Evolutionary conservation across 2,329 filamentous ascomycete species (phyloP).

Genomic region (Hortaea werneckii): DNA sequence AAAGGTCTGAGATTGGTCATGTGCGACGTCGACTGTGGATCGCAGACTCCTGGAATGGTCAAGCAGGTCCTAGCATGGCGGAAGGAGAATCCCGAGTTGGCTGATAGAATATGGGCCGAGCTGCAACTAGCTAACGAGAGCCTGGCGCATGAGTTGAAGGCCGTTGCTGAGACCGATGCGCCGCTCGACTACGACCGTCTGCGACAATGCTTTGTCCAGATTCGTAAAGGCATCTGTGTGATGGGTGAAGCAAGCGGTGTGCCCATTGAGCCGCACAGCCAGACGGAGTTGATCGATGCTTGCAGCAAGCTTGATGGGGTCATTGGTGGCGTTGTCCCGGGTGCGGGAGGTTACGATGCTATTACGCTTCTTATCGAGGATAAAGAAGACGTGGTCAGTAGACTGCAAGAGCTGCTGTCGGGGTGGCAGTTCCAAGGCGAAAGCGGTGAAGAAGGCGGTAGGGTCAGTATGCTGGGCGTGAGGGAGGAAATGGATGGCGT

Average conservation of each 20-base stretch:
- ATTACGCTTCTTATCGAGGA: slow-evolving; percentile 71
- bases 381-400: slow-evolving; percentile 50
- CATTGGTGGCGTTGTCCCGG: slow-evolving; percentile 83
- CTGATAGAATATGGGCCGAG: slow-evolving; percentile 61
- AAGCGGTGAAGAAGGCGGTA: slow-evolving; percentile 31
- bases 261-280: slow-evolving; percentile 78
- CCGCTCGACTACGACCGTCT: slow-evolving; percentile 44
- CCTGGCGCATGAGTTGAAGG: slow-evolving; percentile 54
- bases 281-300: slow-evolving; percentile 75
- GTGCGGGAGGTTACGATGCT: slow-evolving; percentile 89
- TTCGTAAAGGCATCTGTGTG: slow-evolving; percentile 54
- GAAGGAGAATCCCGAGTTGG: slow-evolving; percentile 50
- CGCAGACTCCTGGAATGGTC: slow-evolving; percentile 90
- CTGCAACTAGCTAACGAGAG: slow-evolving; percentile 66
- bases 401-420: slow-evolving; percentile 52
- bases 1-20: slow-evolving; percentile 68
- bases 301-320: slow-evolving; percentile 64
- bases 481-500: slow-evolving; percentile 64
- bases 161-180: slow-evolving; percentile 36
- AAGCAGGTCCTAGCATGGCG: slow-evolving; percentile 83
- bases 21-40: slow-evolving; percentile 93
- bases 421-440: slow-evolving; percentile 48
- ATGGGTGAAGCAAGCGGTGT: slow-evolving; percentile 69
- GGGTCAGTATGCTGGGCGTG: slow-evolving; percentile 59
- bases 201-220: slow-evolving; percentile 40